A percentile compares a stretch with the other conserved stretches of the same genome.
Conservation (phyloP, 2,329 filamentous ascomycete genomes). For the Pseudogymnoascus sp. region DNA sequence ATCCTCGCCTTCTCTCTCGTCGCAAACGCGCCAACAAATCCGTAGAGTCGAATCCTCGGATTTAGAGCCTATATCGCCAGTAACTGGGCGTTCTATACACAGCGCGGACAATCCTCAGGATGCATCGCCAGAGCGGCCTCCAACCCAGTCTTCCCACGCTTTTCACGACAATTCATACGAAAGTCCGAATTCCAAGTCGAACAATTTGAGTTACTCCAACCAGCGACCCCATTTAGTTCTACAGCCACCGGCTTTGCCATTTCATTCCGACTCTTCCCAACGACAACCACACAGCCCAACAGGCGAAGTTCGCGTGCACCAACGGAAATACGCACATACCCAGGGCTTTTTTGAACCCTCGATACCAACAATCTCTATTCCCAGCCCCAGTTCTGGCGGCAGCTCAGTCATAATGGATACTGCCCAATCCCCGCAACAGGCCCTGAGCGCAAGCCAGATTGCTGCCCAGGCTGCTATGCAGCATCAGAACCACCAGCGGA, state of each 20-base stretch:
- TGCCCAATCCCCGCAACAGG: constrained; percentile 26
- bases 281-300: constrained; percentile 33
- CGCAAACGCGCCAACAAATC: constrained; percentile 5
- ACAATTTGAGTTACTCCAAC: neutral
- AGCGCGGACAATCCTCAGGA: constrained; percentile 3
- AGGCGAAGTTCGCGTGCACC: constrained; percentile 36
- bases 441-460: constrained; percentile 61
- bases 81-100: neutral
- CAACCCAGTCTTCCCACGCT: neutral
- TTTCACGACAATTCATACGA: neutral
- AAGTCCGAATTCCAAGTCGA: neutral
- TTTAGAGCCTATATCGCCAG: neutral
- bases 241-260: neutral
- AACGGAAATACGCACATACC: constrained; percentile 60
- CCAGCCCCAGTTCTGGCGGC: constrained; percentile 36
- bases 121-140: constrained; percentile 1
- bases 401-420: constrained; percentile 22
- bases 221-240: neutral
- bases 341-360: constrained; percentile 71
- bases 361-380: constrained; percentile 52
- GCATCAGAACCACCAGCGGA: constrained; percentile 46
- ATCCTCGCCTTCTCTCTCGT: neutral
- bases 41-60: constrained; percentile 12
- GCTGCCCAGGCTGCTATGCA: constrained; percentile 70
- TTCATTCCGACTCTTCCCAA: constrained; percentile 32